A percentile compares a stretch with the other conserved stretches of the same genome.
Evolutionary conservation across 2,329 filamentous ascomycete genomes (phyloP).

Genomic region (Sporothrix inflata): DNA sequence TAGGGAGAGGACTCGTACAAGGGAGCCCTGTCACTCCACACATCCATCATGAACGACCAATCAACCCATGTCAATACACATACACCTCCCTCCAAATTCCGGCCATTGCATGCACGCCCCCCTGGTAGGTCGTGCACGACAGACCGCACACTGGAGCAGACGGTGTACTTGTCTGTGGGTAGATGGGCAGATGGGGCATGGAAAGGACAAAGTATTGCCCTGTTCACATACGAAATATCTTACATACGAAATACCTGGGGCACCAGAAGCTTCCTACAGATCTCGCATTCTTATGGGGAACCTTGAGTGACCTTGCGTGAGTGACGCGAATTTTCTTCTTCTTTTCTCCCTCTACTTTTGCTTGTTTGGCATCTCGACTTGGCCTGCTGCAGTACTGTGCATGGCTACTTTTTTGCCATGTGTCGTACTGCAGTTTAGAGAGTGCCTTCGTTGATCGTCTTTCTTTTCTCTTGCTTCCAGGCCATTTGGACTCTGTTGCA

Average conservation of each 20-base stretch:
- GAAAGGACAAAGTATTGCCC: neutral
- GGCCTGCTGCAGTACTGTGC: neutral
- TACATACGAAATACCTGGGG: neutral
- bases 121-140: constrained; percentile 9
- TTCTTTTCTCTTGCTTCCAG: neutral
- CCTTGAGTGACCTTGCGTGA: neutral
- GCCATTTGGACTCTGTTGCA: neutral
- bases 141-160: neutral
- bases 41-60: constrained; percentile 8
- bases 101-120: neutral
- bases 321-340: neutral
- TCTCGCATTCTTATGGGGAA: neutral
- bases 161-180: neutral
- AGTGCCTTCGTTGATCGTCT: neutral
- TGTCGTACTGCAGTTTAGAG: neutral
- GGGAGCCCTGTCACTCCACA: constrained; percentile 20
- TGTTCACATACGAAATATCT: neutral
- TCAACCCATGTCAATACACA: neutral
- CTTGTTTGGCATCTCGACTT: neutral
- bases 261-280: neutral
- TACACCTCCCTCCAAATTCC: constrained; percentile 10
- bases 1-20: constrained; percentile 14
- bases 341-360: neutral
- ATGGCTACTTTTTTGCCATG: too few species aligned
- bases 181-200: neutral